These are phyloP conservation scores for Thelephora ganbajun DNA, from an alignment of 768 basidiomycete species.

Conservation along the genomic window DNA sequence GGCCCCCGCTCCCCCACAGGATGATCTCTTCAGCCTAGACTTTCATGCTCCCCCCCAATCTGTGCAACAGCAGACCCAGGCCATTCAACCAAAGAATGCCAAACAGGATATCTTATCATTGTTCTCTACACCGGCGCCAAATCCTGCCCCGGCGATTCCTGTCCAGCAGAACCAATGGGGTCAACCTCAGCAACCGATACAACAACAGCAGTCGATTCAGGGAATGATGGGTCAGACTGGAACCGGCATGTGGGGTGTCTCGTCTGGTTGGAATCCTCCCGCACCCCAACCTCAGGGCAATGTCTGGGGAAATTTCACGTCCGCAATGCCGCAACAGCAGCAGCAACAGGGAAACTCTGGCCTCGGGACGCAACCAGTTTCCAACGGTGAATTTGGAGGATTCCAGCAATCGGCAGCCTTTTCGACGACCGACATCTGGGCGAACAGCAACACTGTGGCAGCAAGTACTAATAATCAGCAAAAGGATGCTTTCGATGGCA, in stretches of 20 bases:
- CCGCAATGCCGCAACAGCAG: constrained; percentile 15
- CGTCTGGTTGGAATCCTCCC: constrained; percentile 43
- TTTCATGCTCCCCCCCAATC: constrained; percentile 48
- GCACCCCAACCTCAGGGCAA: constrained; percentile 15
- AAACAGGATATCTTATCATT: constrained; percentile 82
- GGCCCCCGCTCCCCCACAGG: constrained; percentile 21
- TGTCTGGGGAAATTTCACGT: constrained; percentile 20
- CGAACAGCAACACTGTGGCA: constrained; percentile 16
- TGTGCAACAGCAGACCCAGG: constrained; percentile 11
- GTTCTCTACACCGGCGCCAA: constrained; percentile 38
- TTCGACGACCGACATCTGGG: constrained; percentile 48
- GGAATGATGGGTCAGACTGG: constrained; percentile 40
- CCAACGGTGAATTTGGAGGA: not conserved
- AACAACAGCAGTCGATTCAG: constrained; percentile 13
- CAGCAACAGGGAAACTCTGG: constrained; percentile 18
- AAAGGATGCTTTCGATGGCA: constrained; percentile 68
- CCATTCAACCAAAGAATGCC: constrained; percentile 39
- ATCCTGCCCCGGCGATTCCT: constrained; percentile 7
- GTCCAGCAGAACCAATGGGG: constrained; percentile 12
- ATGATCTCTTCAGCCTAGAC: constrained; percentile 77
- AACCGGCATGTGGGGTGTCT: constrained; percentile 49
- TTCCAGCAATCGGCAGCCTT: constrained; percentile 11
- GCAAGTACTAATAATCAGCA: constrained; percentile 21
- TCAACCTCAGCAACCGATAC: constrained; percentile 5
- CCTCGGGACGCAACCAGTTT: constrained; percentile 1